Evolutionary conservation across 139 green algal genomes (phyloP).

Genomic region (Chlamydomonas sp.): DNA sequence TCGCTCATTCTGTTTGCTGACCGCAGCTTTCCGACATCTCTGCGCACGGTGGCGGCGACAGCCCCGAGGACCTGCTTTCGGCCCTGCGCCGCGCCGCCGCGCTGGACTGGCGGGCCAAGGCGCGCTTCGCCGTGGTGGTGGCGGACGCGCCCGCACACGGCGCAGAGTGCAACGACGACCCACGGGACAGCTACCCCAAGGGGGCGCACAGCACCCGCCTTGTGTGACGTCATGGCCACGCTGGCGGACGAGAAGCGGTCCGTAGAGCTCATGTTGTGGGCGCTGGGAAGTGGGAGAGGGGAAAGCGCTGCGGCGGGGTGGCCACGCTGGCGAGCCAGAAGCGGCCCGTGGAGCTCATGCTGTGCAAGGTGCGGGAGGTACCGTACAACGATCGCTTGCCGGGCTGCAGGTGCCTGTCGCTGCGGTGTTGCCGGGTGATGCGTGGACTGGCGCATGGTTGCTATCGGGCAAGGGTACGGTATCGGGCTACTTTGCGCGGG

Average conservation of each 20-base stretch:
- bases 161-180: slow-evolving; percentile 18
- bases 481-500: no score
- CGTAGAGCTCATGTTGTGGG: no score
- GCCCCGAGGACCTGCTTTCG: slow-evolving; percentile 49
- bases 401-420: no score
- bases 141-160: slow-evolving; percentile 54
- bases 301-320: no score
- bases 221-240: slow-evolving; percentile 2
- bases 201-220: slow-evolving; percentile 11
- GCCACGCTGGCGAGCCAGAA: no score
- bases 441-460: no score
- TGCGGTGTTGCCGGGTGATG: no score
- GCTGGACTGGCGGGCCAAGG: slow-evolving; percentile 48
- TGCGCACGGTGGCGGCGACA: slow-evolving; percentile 46
- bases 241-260: slow-evolving; percentile 4
- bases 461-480: no score
- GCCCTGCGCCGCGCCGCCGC: slow-evolving; percentile 40
- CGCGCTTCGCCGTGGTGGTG: slow-evolving; percentile 50
- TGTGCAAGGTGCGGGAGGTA: slow-evolving; percentile 10
- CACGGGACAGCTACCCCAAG: slow-evolving; percentile 8
- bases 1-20: no score
- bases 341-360: slow-evolving; percentile 30
- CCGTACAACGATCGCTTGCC: no score
- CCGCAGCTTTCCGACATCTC: slow-evolving; percentile 5
- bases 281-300: no score